Evolutionary conservation across 2,329 filamentous ascomycete genomes (phyloP).

Genomic region (Aspergillus sp.): DNA sequence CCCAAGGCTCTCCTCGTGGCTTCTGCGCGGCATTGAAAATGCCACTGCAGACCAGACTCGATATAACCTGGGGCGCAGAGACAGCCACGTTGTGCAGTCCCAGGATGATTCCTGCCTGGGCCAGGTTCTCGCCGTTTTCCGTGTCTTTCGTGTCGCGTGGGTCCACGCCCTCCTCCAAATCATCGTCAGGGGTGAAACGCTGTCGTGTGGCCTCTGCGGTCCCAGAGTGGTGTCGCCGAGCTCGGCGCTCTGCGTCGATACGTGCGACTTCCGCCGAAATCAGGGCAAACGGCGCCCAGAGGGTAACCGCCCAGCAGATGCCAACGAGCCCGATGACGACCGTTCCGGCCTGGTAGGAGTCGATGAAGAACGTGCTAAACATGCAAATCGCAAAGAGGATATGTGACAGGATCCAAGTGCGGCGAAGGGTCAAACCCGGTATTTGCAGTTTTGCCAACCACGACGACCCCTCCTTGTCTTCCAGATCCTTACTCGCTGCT

Average conservation of each 20-base stretch:
- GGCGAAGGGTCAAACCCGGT: conserved; percentile 73
- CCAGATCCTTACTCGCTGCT: conserved; percentile 8
- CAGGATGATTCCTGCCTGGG: conserved; percentile 80
- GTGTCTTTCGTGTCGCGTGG: conserved; percentile 15
- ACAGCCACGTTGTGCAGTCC: conserved; percentile 95
- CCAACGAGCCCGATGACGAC: conserved; percentile 72
- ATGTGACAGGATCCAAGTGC: conserved; percentile 77
- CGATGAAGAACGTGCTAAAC: conserved; percentile 73
- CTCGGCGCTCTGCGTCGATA: conserved; percentile 59
- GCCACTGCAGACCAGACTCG: conserved; percentile 71
- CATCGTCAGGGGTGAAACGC: conserved; percentile 5
- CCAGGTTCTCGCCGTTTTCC: conserved; percentile 44
- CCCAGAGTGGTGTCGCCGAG: conserved; percentile 30
- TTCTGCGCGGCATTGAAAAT: conserved; percentile 85
- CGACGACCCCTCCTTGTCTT: conserved; percentile 13
- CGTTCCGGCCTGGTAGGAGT: conserved; percentile 61
- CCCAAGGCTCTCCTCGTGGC: conserved; percentile 71
- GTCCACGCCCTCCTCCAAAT: conserved; percentile 19
- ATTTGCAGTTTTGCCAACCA: conserved; percentile 59
- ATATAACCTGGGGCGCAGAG: conserved; percentile 81
- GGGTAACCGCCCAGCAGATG: conserved; percentile 82
- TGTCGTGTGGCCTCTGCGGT: conserved; percentile 17
- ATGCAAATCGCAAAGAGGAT: conserved; percentile 75
- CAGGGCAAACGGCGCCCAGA: conserved; percentile 93
- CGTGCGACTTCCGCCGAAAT: conserved; percentile 87